Evolutionary conservation across 2,329 filamentous ascomycete species (phyloP).

Genomic region (Fusarium sp.): DNA sequence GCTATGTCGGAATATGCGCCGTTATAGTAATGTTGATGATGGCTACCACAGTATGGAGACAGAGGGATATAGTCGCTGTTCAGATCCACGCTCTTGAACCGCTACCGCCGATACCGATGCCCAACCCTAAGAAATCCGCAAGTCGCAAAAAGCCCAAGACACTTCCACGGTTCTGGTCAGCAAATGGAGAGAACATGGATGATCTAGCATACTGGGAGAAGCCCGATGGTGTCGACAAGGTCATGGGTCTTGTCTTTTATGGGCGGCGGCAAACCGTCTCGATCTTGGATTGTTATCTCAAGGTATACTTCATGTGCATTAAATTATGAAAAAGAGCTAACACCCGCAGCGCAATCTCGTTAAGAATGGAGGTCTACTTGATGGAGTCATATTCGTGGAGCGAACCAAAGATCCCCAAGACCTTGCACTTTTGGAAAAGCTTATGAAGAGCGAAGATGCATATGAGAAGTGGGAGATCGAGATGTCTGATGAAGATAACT

Average conservation of each 20-base stretch:
- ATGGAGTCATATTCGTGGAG: constrained; percentile 58
- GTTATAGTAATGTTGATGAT: constrained; percentile 35
- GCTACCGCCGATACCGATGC: constrained; percentile 1
- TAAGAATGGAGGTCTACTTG: constrained; percentile 57
- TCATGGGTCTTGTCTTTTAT: constrained; percentile 61
- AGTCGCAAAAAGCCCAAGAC: background rate
- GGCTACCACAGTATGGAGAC: constrained; percentile 31
- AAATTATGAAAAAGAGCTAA: background rate
- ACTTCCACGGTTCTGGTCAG: constrained; percentile 41
- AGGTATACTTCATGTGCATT: constrained; percentile 29
- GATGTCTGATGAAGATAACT: constrained; percentile 46
- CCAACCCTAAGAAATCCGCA: background rate
- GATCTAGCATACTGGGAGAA: constrained; percentile 35
- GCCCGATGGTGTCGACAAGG: constrained; percentile 42
- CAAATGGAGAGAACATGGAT: constrained; percentile 29
- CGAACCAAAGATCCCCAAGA: constrained; percentile 55
- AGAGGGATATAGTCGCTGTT: constrained; percentile 27
- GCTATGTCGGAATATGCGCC: constrained; percentile 30
- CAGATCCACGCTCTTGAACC: constrained; percentile 19
- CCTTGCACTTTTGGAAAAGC: constrained; percentile 53
- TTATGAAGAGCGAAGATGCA: constrained; percentile 50
- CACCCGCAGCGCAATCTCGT: constrained; percentile 54
- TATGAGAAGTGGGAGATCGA: constrained; percentile 54
- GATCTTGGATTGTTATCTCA: constrained; percentile 60
- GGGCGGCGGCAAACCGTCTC: constrained; percentile 57